Conservation (phyloP, 2,329 filamentous ascomycete species). For the Ophiosphaerella korrae region DNA sequence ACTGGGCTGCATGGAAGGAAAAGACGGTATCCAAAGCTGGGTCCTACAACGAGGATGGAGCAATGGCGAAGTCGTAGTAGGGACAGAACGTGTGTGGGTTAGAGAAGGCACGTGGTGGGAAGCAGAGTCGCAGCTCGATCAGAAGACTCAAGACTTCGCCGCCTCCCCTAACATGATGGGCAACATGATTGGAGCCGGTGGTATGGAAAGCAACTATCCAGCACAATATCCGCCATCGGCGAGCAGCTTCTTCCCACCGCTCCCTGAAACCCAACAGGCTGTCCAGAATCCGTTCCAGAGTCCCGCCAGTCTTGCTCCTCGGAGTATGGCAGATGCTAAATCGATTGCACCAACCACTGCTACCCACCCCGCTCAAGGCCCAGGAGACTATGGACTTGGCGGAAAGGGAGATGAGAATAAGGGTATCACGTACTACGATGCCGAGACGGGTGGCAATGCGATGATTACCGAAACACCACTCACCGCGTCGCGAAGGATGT, state of each 20-base stretch:
- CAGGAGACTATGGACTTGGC: conserved; percentile 89
- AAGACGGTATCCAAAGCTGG: conserved; percentile 93
- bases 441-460: conserved; percentile 77
- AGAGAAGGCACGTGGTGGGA: conserved; percentile 96
- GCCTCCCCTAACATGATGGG: conserved; percentile 48
- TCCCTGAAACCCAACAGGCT: conserved; percentile 64
- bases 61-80: conserved; percentile 93
- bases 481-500: conserved; percentile 69
- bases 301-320: conserved; percentile 52
- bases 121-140: conserved; percentile 91
- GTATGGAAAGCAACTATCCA: conserved; percentile 76
- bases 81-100: conserved; percentile 93
- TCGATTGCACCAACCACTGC: conserved; percentile 64
- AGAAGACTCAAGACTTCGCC: conserved; percentile 68
- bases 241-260: conserved; percentile 70
- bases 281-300: conserved; percentile 73
- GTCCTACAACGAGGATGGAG: conserved; percentile 95
- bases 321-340: conserved; percentile 49
- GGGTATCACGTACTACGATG: conserved; percentile 68
- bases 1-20: conserved; percentile 86
- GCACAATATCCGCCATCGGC: conserved; percentile 57
- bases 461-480: conserved; percentile 73
- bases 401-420: conserved; percentile 74
- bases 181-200: conserved; percentile 60
- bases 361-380: conserved; percentile 57